These are phyloP conservation scores for Oryza punctata DNA, from an alignment of 176 grass and related monocot genomes.

Conservation along the genomic window DNA sequence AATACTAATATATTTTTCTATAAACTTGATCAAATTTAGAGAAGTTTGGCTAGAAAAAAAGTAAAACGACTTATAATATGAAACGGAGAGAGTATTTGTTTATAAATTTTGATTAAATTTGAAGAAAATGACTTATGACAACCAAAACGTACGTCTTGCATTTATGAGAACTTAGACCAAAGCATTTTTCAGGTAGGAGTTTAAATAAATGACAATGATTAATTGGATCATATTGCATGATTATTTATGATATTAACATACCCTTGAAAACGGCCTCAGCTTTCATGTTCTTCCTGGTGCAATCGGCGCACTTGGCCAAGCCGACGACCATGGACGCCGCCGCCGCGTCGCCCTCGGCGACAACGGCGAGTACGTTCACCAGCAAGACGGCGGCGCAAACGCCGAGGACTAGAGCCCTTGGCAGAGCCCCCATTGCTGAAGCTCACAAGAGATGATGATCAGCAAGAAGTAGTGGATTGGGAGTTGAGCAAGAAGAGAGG, in stretches of 20 bases:
- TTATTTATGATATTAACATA: not conserved
- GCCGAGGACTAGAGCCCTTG: not conserved
- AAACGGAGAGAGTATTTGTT: no score
- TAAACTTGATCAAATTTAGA: no score
- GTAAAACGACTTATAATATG: no score
- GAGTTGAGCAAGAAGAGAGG: not conserved
- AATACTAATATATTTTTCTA: no score
- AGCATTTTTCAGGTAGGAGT: no score
- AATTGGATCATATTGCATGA: not conserved
- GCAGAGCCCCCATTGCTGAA: slow-evolving; percentile 22
- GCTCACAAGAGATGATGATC: not conserved
- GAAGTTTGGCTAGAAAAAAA: no score
- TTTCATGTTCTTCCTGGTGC: slow-evolving; percentile 43
- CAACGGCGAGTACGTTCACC: not conserved
- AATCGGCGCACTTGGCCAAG: slow-evolving; percentile 40
- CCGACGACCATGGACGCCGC: slow-evolving; percentile 14
- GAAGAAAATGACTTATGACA: no score
- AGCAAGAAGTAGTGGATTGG: not conserved
- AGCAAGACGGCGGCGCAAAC: slow-evolving; percentile 17
- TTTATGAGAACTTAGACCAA: no score
- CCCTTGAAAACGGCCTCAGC: slow-evolving; percentile 31
- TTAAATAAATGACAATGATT: not conserved
- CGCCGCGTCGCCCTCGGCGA: not conserved
- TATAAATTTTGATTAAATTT: no score
- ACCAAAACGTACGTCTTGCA: no score